Conservation (phyloP, 2,329 filamentous ascomycete genomes). For the Fusarium fujikuroi region DNA sequence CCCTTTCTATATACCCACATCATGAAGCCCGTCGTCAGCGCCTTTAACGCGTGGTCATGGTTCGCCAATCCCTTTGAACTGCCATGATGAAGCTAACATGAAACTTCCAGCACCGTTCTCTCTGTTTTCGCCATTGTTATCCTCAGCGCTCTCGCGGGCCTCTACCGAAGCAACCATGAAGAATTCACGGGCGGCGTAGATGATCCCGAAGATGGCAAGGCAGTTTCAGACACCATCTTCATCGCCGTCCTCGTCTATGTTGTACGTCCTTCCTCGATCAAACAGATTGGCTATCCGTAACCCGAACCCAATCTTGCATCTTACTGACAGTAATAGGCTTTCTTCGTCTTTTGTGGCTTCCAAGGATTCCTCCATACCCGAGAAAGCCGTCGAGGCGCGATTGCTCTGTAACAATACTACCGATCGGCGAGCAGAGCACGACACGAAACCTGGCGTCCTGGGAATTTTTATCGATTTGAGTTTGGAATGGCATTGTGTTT, state of each 20-base stretch:
- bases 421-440: constrained; percentile 34
- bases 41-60: constrained; percentile 96
- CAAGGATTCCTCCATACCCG: constrained; percentile 89
- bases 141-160: constrained; percentile 70
- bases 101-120: constrained; percentile 72
- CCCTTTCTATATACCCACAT: constrained; percentile 48
- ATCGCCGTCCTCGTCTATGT: constrained; percentile 88
- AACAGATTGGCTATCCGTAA: not conserved
- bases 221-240: constrained; percentile 87
- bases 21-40: constrained; percentile 96
- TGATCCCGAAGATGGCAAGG: constrained; percentile 76
- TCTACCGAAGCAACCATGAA: constrained; percentile 85
- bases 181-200: constrained; percentile 81
- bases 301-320: not conserved
- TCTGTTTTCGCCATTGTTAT: constrained; percentile 73
- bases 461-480: constrained; percentile 40
- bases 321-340: constrained; percentile 66
- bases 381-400: constrained; percentile 84
- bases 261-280: constrained; percentile 65
- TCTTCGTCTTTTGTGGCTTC: constrained; percentile 90
- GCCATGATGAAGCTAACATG: constrained; percentile 41
- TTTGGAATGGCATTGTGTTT: constrained; percentile 43
- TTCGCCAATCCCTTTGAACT: constrained; percentile 57
- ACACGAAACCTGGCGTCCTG: constrained; percentile 45
- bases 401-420: constrained; percentile 68